These are phyloP conservation scores for Spinacia oleracea DNA, from an alignment of 179 eudicot species.

Conservation along the genomic window DNA sequence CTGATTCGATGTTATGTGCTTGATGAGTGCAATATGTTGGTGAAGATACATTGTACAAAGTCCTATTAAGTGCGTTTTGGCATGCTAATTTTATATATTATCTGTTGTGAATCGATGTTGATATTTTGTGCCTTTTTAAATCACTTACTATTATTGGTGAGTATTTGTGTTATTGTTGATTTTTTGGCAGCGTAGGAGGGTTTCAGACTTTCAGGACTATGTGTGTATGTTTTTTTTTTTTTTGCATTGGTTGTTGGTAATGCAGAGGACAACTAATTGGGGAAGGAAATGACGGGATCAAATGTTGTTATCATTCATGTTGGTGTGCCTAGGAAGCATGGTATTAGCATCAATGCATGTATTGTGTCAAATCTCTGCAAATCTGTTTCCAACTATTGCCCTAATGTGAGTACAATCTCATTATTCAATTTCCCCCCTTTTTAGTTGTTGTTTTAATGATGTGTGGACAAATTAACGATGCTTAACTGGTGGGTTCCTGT, in stretches of 20 bases:
- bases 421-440: too few species aligned
- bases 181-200: background rate
- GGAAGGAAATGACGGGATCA: conserved; percentile 72
- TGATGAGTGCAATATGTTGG: background rate
- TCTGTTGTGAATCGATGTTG: background rate
- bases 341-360: conserved; percentile 94
- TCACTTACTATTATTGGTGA: background rate
- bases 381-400: conserved; percentile 82
- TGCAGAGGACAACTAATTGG: conserved; percentile 39
- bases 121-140: background rate
- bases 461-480: background rate
- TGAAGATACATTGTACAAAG: too few species aligned
- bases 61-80: background rate
- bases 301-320: conserved; percentile 93
- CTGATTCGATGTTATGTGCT: background rate
- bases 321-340: conserved; percentile 96
- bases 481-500: conserved; percentile 11
- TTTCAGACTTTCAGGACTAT: background rate
- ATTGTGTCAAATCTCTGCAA: conserved; percentile 71
- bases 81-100: background rate
- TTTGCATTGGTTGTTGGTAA: conserved; percentile 31
- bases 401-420: conserved; percentile 56
- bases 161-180: background rate
- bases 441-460: background rate
- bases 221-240: background rate